Percentiles rank a stretch among this genome's conserved stretches.
These are phyloP conservation scores for Metschnikowia sp. DNA, from an alignment of 805 yeast genomes.

Conservation along the genomic window DNA sequence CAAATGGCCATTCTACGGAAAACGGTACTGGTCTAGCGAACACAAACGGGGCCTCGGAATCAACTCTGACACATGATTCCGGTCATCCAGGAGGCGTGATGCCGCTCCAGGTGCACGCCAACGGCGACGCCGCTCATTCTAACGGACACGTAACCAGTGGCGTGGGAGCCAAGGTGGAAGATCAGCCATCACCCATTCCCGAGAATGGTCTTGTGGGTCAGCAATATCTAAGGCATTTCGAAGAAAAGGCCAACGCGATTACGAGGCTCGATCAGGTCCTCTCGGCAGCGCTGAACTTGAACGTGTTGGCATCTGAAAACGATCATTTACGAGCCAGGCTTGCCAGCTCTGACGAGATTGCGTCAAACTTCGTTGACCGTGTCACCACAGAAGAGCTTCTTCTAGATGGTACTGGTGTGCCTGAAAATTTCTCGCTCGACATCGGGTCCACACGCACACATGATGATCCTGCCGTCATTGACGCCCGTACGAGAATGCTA, in stretches of 20 bases:
- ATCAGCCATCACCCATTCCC: neutral
- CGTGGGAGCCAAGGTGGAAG: neutral
- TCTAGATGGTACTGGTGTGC: conserved; percentile 7
- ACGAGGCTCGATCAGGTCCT: conserved; percentile 14
- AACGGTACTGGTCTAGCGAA: neutral
- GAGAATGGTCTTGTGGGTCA: conserved; percentile 5
- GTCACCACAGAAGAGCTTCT: conserved; percentile 35
- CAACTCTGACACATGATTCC: neutral
- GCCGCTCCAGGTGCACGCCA: conserved; percentile 2
- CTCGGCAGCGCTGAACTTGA: conserved; percentile 15
- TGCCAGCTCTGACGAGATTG: conserved; percentile 21
- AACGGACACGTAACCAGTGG: neutral
- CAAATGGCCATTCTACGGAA: neutral
- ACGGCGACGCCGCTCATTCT: neutral
- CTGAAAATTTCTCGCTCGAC: conserved; percentile 1
- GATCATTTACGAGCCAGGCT: conserved; percentile 11
- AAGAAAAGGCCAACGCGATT: conserved; percentile 13
- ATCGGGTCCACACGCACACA: conserved; percentile 6
- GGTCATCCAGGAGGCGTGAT: neutral
- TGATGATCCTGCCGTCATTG: conserved; percentile 1
- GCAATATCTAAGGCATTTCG: conserved; percentile 13
- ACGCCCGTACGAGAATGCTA: conserved; percentile 4
- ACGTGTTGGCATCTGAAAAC: conserved; percentile 18
- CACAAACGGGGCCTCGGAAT: neutral
- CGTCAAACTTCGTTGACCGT: conserved; percentile 33